A percentile compares a stretch with the other conserved stretches of the same genome.
phyloP scores from a whole-genome alignment of 805 yeast genomes.

The Yamadazyma paraphyllophila region DNA sequence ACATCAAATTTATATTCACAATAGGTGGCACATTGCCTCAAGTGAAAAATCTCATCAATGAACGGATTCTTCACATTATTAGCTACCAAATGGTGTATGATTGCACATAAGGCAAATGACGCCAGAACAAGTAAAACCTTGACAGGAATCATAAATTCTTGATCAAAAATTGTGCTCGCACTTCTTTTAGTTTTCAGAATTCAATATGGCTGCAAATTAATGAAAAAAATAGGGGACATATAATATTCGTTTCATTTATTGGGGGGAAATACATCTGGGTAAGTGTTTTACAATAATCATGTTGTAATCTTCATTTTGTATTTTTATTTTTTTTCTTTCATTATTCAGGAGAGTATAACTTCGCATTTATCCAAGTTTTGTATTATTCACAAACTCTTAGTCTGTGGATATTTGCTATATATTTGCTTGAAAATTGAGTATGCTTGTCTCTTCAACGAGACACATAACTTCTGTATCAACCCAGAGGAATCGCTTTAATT shows the following conservation, averaged over 20 bases:
- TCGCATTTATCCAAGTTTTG: not conserved
- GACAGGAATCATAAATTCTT: slow-evolving; percentile 2
- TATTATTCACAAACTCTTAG: not conserved
- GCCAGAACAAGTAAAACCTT: not conserved
- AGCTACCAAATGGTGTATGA: slow-evolving; percentile 18
- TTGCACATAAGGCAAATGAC: slow-evolving; percentile 9
- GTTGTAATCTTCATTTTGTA: not conserved
- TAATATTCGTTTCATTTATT: too few relatives aligned
- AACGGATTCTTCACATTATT: slow-evolving; percentile 28
- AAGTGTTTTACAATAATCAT: not conserved
- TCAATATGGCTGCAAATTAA: slow-evolving; percentile 5
- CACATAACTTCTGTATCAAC: not conserved
- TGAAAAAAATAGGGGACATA: not conserved
- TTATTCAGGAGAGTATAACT: not conserved
- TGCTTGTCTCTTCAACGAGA: not conserved
- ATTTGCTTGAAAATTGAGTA: not conserved
- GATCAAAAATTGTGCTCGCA: slow-evolving; percentile 7
- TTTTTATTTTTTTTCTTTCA: not conserved
- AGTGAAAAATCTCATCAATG: slow-evolving; percentile 84
- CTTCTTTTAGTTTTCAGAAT: not conserved
- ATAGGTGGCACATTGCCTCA: slow-evolving; percentile 72
- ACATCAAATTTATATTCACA: slow-evolving; percentile 55
- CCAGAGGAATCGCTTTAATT: not conserved
- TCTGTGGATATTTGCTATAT: not conserved
- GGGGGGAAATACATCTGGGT: too few relatives aligned